A percentile compares a stretch with the other conserved stretches of the same genome.
Evolutionary conservation across 139 green algal genomes (phyloP).

Genomic region (Ettlia oleoabundans): DNA sequence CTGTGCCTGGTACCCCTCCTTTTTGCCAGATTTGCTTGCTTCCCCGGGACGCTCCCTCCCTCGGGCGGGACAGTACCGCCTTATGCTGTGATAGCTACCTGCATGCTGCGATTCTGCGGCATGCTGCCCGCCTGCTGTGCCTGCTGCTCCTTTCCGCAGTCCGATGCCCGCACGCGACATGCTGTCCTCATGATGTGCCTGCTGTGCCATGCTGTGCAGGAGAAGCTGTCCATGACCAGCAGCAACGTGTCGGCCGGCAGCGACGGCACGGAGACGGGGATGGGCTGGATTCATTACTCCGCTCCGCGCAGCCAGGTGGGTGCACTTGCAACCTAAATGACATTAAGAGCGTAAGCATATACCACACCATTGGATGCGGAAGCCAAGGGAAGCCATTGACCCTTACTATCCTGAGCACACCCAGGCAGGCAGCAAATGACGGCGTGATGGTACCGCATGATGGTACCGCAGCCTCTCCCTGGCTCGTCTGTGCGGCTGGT

Average conservation of each 20-base stretch:
- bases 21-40: too few species aligned
- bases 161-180: neutral
- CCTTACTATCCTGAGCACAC: too few species aligned
- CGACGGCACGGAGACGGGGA: neutral
- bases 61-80: too few species aligned
- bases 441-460: too few species aligned
- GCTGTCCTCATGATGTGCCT: neutral
- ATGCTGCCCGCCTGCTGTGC: neutral
- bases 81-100: too few species aligned
- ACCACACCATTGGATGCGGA: neutral
- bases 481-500: too few species aligned
- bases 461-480: too few species aligned
- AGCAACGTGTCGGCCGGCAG: neutral
- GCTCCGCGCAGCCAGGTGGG: neutral
- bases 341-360: neutral
- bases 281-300: slow-evolving; percentile 2
- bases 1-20: too few species aligned
- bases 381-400: too few species aligned
- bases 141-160: neutral
- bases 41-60: too few species aligned
- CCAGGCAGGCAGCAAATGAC: too few species aligned
- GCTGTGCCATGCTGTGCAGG: neutral
- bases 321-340: neutral
- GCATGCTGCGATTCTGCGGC: neutral
- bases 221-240: neutral